phyloP scores from a whole-genome alignment of 306 rosid species.

The Malus fusca region DNA sequence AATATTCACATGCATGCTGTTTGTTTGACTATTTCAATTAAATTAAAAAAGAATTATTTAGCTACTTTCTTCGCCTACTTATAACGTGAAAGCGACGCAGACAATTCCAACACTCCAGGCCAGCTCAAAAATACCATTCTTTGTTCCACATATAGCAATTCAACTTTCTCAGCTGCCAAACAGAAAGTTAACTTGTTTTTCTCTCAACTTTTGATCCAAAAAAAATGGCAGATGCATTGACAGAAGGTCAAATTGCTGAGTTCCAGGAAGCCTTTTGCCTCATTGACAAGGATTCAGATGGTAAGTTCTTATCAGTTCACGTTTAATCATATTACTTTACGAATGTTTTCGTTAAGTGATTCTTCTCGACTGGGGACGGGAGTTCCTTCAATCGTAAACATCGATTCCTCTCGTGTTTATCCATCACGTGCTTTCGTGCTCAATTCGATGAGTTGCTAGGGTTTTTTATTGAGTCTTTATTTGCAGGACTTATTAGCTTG shows the following conservation, averaged over 20 bases:
- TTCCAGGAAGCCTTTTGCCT: constrained; percentile 47
- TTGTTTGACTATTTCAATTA: background rate
- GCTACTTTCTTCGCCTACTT: background rate
- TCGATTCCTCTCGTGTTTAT: background rate
- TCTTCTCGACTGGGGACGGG: background rate
- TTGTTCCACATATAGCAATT: background rate
- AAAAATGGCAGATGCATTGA: constrained; percentile 34
- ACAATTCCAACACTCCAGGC: background rate
- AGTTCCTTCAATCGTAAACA: background rate
- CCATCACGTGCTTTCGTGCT: background rate
- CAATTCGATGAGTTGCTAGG: background rate
- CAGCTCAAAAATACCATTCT: background rate
- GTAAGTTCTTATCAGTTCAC: constrained; percentile 11
- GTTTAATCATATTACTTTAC: background rate
- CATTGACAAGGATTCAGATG: constrained; percentile 43
- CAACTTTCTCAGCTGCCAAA: background rate
- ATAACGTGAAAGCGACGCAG: background rate
- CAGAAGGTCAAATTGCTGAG: constrained; percentile 39
- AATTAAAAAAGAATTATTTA: background rate
- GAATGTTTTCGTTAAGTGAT: background rate
- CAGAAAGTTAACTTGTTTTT: background rate
- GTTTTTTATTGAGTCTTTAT: background rate
- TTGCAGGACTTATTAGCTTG: constrained; percentile 29
- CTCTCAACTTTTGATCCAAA: background rate
- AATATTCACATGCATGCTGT: background rate